These are phyloP conservation scores for Persicaria maculosa DNA, from an alignment of 148 eudicot species.

Conservation along the genomic window DNA sequence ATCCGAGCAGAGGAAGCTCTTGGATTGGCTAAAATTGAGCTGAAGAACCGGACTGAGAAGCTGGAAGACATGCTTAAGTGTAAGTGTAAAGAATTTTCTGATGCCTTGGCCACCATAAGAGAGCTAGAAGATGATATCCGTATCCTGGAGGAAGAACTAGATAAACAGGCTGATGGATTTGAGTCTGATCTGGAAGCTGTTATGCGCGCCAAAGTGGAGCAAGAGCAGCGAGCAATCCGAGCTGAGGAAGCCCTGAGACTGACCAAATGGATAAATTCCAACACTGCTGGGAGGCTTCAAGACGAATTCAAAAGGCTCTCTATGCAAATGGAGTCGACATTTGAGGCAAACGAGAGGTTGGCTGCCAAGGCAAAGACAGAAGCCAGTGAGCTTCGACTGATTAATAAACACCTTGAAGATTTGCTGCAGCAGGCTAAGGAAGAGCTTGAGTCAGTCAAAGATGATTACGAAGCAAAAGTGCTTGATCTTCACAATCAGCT, in stretches of 20 bases:
- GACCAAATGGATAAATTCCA: constrained; percentile 60
- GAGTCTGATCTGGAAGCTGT: constrained; percentile 79
- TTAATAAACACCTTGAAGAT: constrained; percentile 53
- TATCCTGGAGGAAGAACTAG: constrained; percentile 64
- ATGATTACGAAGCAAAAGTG: constrained; percentile 49
- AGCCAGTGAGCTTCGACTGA: constrained; percentile 61
- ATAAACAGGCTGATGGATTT: constrained; percentile 63
- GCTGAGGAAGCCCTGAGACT: constrained; percentile 75
- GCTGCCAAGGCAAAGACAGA: constrained; percentile 59
- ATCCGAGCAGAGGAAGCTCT: constrained; percentile 40
- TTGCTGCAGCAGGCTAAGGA: constrained; percentile 44
- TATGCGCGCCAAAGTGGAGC: constrained; percentile 57
- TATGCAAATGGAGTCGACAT: constrained; percentile 62
- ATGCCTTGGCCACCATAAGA: constrained; percentile 32
- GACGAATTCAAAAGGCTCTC: constrained; percentile 70
- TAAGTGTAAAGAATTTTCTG: constrained; percentile 41
- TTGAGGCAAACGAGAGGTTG: constrained; percentile 69
- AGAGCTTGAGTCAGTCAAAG: constrained; percentile 43
- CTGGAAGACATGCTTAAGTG: constrained; percentile 52
- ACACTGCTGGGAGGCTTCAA: constrained; percentile 71
- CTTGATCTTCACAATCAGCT: constrained; percentile 38
- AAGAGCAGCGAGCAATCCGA: constrained; percentile 78
- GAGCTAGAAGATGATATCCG: constrained; percentile 56
- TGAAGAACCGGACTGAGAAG: constrained; percentile 47
- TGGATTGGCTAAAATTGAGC: constrained; percentile 48